phyloP scores from a whole-genome alignment of 1,284 basidiomycete genomes.

The Heterobasidion irregulare region DNA sequence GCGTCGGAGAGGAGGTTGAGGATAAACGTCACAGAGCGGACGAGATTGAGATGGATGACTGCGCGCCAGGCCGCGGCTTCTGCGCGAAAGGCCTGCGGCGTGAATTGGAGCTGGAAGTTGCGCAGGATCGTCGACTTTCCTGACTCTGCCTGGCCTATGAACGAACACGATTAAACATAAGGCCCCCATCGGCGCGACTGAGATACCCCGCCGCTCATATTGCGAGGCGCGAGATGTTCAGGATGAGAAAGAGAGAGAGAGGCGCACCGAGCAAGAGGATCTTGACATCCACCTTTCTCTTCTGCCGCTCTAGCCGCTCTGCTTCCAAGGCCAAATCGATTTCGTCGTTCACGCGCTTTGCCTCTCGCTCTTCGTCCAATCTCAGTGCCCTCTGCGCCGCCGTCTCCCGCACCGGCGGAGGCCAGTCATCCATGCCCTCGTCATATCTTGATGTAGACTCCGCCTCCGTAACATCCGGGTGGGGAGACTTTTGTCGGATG shows the following conservation, averaged over 20 bases:
- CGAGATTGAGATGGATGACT: slow-evolving; percentile 59
- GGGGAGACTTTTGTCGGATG: no score
- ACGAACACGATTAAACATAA: background rate
- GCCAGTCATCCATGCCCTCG: no score
- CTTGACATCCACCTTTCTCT: slow-evolving; percentile 31
- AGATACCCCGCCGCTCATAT: background rate
- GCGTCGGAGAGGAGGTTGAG: slow-evolving; percentile 31
- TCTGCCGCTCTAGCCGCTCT: slow-evolving; percentile 33
- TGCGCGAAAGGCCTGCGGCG: slow-evolving; percentile 47
- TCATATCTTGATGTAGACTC: no score
- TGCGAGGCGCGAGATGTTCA: background rate
- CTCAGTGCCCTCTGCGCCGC: slow-evolving; percentile 28
- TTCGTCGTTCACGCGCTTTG: slow-evolving; percentile 41
- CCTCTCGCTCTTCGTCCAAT: slow-evolving; percentile 38
- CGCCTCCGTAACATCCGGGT: no score
- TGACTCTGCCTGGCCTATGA: slow-evolving; percentile 52
- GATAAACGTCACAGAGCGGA: slow-evolving; percentile 49
- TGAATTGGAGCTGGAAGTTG: slow-evolving; percentile 54
- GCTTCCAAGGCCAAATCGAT: slow-evolving; percentile 42
- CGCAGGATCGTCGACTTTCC: slow-evolving; percentile 62
- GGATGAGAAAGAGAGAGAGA: background rate
- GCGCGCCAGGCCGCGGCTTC: slow-evolving; percentile 53
- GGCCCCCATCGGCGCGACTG: no score
- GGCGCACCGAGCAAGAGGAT: slow-evolving; percentile 47
- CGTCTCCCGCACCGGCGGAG: slow-evolving; percentile 20